Evolutionary conservation across 2,329 filamentous ascomycete species (phyloP), one percentile per base, ranked within the genome.

Genomic region (Colletotrichum sp.): DNA sequence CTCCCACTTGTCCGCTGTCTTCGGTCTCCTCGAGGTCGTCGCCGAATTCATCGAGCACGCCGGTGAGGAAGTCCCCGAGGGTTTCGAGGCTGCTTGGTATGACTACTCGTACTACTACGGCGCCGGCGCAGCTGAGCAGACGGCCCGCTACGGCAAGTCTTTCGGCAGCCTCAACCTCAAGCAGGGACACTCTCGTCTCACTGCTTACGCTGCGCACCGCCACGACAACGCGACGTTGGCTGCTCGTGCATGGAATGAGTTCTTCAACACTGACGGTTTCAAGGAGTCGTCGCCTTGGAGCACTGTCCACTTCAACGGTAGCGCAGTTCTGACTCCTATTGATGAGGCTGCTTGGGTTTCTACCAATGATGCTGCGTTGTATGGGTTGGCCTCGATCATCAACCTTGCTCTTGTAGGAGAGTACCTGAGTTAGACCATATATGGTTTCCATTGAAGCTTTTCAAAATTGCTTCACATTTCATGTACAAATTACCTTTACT

Each of bases 81-180:
- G 86, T 0, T 92, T 93, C 80, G 84, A 89, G 65, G 81, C 88
- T 8, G 89, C 87, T 0, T 93, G 90, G 87, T 82, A 92, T 2
- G 91, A 92, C 66, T 93, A 93, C 82, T 91, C 90, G 79, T 89
- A 88, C 80, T 92, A 91, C 81, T 93, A 90, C 78, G 84, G 85
- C 10, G 90, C 89, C 0, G 79, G 85, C 0, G 81, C 82, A 0
- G 86, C 83, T 0, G 89, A 92, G 81, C 91, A 93, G 80, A 81
- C 79, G 3, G 85, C 86, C 2, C 86, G 90, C 0, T 93, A 92
- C 77, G 91, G 91, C 8, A 79, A 80, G 2, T 81, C 82, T 63
- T 92, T 90, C 72, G 83, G 87, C n/a, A 85, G 77, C 4, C 75
- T 88, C 6, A 89, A 82, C 63, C 82, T 92, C 65, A 83, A 84